A percentile compares a stretch with the other conserved stretches of the same genome.
These are phyloP conservation scores for Colletotrichum sansevieriae DNA, from an alignment of 2,329 filamentous ascomycete genomes.

Conservation along the genomic window DNA sequence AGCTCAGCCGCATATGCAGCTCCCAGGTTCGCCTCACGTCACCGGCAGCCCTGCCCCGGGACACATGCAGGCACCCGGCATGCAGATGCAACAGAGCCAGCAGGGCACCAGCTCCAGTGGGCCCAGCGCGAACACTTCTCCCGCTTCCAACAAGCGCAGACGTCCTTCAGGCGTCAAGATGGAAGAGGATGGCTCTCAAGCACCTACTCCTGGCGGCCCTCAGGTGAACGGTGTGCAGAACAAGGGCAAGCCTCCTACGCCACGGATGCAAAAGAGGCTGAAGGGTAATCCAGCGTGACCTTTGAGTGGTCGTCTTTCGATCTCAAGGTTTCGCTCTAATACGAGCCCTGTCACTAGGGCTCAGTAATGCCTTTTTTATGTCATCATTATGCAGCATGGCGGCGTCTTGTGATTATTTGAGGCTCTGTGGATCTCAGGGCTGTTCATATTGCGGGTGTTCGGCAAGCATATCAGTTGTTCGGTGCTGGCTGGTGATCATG, in stretches of 20 bases:
- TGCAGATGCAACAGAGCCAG: constrained; percentile 77
- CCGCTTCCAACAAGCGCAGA: constrained; percentile 70
- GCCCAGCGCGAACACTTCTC: constrained; percentile 76
- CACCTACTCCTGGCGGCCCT: constrained; percentile 61
- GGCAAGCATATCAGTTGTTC: constrained; percentile 39
- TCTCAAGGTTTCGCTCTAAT: constrained; percentile 36
- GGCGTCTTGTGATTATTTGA: constrained; percentile 50
- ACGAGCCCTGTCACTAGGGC: constrained; percentile 16
- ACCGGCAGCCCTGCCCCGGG: constrained; percentile 72
- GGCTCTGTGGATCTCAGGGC: constrained; percentile 43
- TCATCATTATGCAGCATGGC: constrained; percentile 54
- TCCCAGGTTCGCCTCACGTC: constrained; percentile 72
- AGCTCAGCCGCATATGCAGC: constrained; percentile 69
- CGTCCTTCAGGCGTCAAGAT: constrained; percentile 69
- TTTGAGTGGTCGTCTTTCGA: constrained; percentile 17
- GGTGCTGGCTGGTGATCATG: constrained; percentile 34
- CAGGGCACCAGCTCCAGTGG: constrained; percentile 76
- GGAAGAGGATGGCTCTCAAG: constrained; percentile 66
- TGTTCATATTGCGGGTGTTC: constrained; percentile 41
- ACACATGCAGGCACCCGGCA: constrained; percentile 73
- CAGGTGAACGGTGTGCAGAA: constrained; percentile 66
- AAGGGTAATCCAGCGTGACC: constrained; percentile 60
- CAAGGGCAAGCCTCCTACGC: constrained; percentile 68
- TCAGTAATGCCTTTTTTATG: constrained; percentile 46
- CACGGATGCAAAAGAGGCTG: constrained; percentile 67